Evolutionary conservation across 768 basidiomycete genomes (phyloP).

Genomic region (Auricularia sp.): DNA sequence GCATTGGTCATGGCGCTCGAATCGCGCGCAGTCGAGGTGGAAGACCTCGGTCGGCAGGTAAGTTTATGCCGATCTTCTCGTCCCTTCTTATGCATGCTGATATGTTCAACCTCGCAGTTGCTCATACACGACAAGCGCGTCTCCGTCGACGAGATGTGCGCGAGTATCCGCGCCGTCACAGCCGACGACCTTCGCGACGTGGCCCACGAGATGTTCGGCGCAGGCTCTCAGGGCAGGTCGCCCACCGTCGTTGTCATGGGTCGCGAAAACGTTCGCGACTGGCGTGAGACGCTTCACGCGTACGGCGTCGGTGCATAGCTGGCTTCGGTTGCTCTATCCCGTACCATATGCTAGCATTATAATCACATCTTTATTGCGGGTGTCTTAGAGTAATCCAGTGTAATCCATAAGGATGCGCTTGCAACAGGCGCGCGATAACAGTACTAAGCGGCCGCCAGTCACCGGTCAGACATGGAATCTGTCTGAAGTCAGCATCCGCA

Average conservation of each 20-base stretch:
- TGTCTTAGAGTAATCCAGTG: too few relatives aligned
- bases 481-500: too few relatives aligned
- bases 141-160: slow-evolving; percentile 83
- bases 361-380: too few relatives aligned
- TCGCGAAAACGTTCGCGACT: slow-evolving; percentile 63
- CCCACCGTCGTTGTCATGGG: slow-evolving; percentile 83
- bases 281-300: slow-evolving; percentile 50
- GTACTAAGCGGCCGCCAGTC: too few relatives aligned
- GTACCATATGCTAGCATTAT: too few relatives aligned
- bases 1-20: slow-evolving; percentile 92
- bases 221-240: slow-evolving; percentile 33
- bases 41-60: slow-evolving; percentile 87
- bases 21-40: slow-evolving; percentile 73
- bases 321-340: too few relatives aligned
- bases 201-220: slow-evolving; percentile 65
- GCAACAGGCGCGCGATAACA: too few relatives aligned
- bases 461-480: too few relatives aligned
- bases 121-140: slow-evolving; percentile 82
- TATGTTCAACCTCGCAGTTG: slow-evolving; percentile 33
- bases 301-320: slow-evolving; percentile 45
- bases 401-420: too few relatives aligned
- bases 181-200: slow-evolving; percentile 63
- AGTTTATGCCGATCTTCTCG: slow-evolving; percentile 7
- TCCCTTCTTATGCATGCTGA: neutral
- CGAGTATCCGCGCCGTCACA: slow-evolving; percentile 69